Conservation (phyloP, 2,329 filamentous ascomycete species). For the Sporothrix schenckii region DNA sequence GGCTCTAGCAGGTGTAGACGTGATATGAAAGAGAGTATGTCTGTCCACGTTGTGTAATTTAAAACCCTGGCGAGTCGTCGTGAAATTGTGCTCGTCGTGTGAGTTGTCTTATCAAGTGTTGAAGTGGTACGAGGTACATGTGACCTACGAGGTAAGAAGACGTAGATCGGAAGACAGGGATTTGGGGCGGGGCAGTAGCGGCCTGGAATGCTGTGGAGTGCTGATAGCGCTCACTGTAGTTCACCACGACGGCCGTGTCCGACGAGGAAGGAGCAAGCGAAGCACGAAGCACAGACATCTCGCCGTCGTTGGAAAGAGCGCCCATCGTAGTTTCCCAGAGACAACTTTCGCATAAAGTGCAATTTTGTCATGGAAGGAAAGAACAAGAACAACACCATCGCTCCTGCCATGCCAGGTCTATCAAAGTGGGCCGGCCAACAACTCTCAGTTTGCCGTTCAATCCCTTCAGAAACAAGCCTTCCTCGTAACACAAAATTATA, state of each 20-base stretch:
- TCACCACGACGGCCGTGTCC: background rate
- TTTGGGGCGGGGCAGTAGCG: conserved; percentile 13
- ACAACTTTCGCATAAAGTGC: too few species aligned
- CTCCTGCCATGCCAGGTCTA: background rate
- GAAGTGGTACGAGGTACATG: background rate
- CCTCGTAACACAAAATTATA: too few species aligned
- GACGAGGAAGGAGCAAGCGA: conserved; percentile 19
- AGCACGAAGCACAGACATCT: background rate
- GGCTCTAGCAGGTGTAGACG: background rate
- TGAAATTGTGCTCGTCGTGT: background rate
- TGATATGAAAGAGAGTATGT: background rate
- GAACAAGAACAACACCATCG: too few species aligned
- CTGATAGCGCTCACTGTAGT: background rate
- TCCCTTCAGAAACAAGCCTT: too few species aligned
- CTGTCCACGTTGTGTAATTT: background rate
- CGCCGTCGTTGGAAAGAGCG: background rate
- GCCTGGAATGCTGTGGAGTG: conserved; percentile 19
- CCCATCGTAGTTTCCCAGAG: background rate
- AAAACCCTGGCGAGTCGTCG: background rate
- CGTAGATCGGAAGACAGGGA: background rate
- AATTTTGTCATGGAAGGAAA: too few species aligned
- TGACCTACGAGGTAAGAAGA: background rate
- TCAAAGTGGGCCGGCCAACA: too few species aligned
- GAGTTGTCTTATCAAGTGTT: background rate
- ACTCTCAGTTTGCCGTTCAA: too few species aligned